Base-by-base conservation (phyloP, 2,329 filamentous ascomycete species). In the Myriosclerotinia duriaeana region DNA sequence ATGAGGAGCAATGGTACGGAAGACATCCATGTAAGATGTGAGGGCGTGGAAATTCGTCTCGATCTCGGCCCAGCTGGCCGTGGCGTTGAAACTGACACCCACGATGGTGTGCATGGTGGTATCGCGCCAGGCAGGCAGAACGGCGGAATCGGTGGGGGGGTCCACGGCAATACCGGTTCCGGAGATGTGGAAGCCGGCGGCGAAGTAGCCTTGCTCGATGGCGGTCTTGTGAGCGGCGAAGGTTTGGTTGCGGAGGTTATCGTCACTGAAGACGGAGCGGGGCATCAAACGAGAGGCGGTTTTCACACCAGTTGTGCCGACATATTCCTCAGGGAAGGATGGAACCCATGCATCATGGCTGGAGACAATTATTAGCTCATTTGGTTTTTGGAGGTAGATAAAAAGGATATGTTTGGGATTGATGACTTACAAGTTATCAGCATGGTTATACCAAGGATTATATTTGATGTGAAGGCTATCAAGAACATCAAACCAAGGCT, bases 41-140 rank as follows among this genome's bases (percentile, higher is more conserved):
- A 72, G 36, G 8, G 59, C 67, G 0, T 77, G 72, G 0, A 82
- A 81, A 11, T 83, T 77, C 4, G 77, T 74, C 0, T 78, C 78
- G 7, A 84, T 77, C 58, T 83, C 78, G 17, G 80, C 82, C 0
- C 79, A 77, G 0, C 85, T 74, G 0, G 83, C 77, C n/a, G 64
- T 53, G 1, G n/a, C 15, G 8, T 40, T 46, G 26, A 63, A 61
- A 54, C 62, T 68, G 7, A 65, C 40, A 4, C 40, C 61, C 11
- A 72, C 40, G 14, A 74, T 71, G 6, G 68, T 64, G 42, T 72
- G 69, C 12, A 66, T 53, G 17, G 72, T 48, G 8, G 70, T 58
- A 1, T 70, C 65, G 20, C 72, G 53, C 72, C 72, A 73, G 14
- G 72, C 72, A 3, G 72, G 72, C 42, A 83, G 81, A 73, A 76